These are phyloP conservation scores for Gossypium trilobum DNA, from an alignment of 441 rosid genomes.

Conservation along the genomic window DNA sequence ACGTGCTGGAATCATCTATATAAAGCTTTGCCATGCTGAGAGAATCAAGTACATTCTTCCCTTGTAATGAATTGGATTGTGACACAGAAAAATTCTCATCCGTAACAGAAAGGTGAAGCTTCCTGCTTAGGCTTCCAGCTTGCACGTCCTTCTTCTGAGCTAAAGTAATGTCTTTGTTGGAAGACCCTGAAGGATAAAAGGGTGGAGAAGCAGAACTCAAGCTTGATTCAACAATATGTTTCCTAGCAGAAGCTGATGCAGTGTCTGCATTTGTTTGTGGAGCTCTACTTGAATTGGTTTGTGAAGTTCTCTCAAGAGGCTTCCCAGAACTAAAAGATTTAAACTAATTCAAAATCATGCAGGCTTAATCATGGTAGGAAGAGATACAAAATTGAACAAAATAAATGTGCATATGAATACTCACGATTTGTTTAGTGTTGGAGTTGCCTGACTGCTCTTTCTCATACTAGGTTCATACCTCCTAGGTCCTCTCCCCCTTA, in stretches of 20 bases:
- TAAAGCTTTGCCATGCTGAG: slow-evolving; percentile 46
- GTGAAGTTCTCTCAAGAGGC: slow-evolving; percentile 33
- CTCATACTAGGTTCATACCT: slow-evolving; percentile 48
- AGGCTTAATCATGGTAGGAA: neutral
- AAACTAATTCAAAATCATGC: slow-evolving; percentile 12
- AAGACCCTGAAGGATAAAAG: slow-evolving; percentile 79
- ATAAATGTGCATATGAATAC: slow-evolving; percentile 9
- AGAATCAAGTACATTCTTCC: slow-evolving; percentile 43
- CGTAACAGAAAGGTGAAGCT: slow-evolving; percentile 25
- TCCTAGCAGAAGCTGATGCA: slow-evolving; percentile 40
- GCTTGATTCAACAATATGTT: slow-evolving; percentile 50
- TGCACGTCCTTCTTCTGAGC: slow-evolving; percentile 50
- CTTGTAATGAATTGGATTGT: slow-evolving; percentile 31
- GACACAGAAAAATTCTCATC: slow-evolving; percentile 31
- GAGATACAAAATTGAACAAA: neutral
- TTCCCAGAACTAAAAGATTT: slow-evolving; percentile 36
- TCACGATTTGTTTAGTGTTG: slow-evolving; percentile 49
- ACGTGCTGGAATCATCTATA: slow-evolving; percentile 38
- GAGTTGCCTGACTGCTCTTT: slow-evolving; percentile 40
- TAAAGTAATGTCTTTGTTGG: slow-evolving; percentile 39
- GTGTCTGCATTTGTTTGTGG: slow-evolving; percentile 36
- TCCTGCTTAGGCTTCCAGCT: slow-evolving; percentile 39
- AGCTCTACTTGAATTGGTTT: slow-evolving; percentile 34
- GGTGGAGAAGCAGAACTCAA: slow-evolving; percentile 96
- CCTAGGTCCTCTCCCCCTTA: slow-evolving; percentile 78